Conservation (phyloP, 2,329 filamentous ascomycete species). For the Amauroascus verrucosus region DNA sequence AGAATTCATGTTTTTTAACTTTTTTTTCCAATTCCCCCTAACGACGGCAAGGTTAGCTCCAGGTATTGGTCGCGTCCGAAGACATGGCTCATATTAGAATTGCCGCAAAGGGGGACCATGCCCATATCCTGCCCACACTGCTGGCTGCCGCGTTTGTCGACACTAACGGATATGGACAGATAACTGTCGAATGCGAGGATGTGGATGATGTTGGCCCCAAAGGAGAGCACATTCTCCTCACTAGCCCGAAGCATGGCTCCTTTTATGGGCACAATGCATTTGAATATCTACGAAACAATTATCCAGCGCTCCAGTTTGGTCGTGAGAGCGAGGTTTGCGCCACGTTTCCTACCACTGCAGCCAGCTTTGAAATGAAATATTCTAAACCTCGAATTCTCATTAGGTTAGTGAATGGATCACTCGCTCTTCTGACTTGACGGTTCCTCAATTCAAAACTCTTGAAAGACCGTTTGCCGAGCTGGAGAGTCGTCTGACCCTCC, state of each 20-base stretch:
- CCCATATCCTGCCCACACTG: neutral
- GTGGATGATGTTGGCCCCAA: neutral
- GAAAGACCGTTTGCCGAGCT: no score
- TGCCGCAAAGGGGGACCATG: neutral
- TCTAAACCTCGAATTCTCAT: neutral
- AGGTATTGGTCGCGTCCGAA: no score
- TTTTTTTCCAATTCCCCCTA: no score
- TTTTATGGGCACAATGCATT: neutral
- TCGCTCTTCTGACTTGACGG: neutral
- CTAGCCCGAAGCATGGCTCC: neutral
- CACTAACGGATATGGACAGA: neutral
- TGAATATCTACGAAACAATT: no score
- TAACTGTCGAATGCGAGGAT: neutral
- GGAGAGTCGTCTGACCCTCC: no score
- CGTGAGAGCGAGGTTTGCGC: no score
- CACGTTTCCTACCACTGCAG: no score
- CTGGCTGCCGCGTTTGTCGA: neutral
- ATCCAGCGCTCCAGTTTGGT: no score
- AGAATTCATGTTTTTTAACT: no score
- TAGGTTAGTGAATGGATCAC: neutral
- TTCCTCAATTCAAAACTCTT: no score
- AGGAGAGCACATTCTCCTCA: neutral
- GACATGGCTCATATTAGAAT: conserved; percentile 9
- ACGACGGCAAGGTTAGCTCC: no score
- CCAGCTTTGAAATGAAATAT: no score